Base-by-base conservation (phyloP, 78 protist genomes). In the Dictyostelium intermedium region DNA sequence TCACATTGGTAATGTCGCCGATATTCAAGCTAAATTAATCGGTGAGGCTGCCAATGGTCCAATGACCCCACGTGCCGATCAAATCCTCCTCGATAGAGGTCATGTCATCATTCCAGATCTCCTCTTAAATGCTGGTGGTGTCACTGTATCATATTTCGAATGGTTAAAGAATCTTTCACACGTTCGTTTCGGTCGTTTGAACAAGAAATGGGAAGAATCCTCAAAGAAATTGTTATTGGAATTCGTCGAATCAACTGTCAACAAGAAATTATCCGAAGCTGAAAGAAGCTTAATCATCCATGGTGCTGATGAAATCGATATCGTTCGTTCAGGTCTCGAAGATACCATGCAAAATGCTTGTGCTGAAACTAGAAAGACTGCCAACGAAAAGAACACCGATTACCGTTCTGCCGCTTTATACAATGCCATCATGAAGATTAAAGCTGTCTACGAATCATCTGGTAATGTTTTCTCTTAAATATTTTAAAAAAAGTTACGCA, bases 21-120 rank as follows among this genome's bases (percentile, higher is more conserved):
- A 91, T 66, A 78, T 97, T 87, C 95, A 95, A 91, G 97, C 96
- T 83, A 96, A 94, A 86, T 78, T 92, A 23, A 84, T 92, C 72
- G 96, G 91, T 74, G 96, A 92, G 53, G 98, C 98, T 30, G 98
- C 98, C 77, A 96, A 96, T 96, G 98, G 98, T 43, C 98, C 98
- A 77, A 50, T 78, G 92, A 98, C 98, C 78, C 97, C 97, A 34
- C 85, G 85, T 81, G 97, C 96, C 27, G 97, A 95, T 83, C 85
- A 80, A 34, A 74, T 76, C 73, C 91, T 96, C 73, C 39, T 25
- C 60, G 39, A 60, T 25, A 74, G 82, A n/a, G 98, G 98, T 77
- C 79, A 91, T 63, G 69, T 97, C 73, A 78, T 97, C 95, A 92
- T 97, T 34, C 98, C 98, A 81, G 98, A 97, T 81, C 47, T 97